Evolutionary conservation across 2,329 filamentous ascomycete genomes (phyloP).

Genomic region (Drechslera avenae): DNA sequence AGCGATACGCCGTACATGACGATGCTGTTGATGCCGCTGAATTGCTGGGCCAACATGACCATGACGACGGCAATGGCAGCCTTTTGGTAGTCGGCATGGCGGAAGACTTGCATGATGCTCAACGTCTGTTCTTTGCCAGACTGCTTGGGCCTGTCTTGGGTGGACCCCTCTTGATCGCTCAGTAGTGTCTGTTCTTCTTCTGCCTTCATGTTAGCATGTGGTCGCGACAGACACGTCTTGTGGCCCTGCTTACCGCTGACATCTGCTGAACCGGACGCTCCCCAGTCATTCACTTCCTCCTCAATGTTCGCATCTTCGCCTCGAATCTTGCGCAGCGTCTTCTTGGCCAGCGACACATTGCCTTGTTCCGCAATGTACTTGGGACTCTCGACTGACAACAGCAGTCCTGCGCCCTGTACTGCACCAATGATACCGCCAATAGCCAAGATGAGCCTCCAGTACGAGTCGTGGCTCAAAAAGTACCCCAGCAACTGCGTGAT

Average conservation of each 20-base stretch:
- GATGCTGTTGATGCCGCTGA: slow-evolving; percentile 92
- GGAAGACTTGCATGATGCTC: slow-evolving; percentile 62
- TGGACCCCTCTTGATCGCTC: slow-evolving; percentile 44
- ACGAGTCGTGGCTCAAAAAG: slow-evolving; percentile 77
- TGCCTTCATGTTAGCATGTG: slow-evolving; percentile 25
- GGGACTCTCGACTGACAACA: slow-evolving; percentile 80
- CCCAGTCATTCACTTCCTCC: slow-evolving; percentile 68
- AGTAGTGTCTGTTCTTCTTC: slow-evolving; percentile 76
- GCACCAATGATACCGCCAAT: slow-evolving; percentile 71
- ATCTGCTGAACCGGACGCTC: slow-evolving; percentile 35
- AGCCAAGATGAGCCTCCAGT: slow-evolving; percentile 84
- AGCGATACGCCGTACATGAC: slow-evolving; percentile 98
- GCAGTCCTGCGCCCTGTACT: slow-evolving; percentile 70
- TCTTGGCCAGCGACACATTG: slow-evolving; percentile 65
- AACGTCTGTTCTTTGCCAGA: slow-evolving; percentile 44
- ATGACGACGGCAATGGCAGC: slow-evolving; percentile 89
- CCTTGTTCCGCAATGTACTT: slow-evolving; percentile 78
- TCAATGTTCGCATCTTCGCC: slow-evolving; percentile 71
- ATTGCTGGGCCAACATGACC: slow-evolving; percentile 90
- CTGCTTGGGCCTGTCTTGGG: slow-evolving; percentile 30
- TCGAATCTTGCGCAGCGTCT: slow-evolving; percentile 74
- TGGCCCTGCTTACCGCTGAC: slow-evolving; percentile 32
- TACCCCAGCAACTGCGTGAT: slow-evolving; percentile 82
- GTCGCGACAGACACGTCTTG: too few relatives aligned
- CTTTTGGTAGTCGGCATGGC: slow-evolving; percentile 72